Evolutionary conservation across 2,329 filamentous ascomycete genomes (phyloP).

Genomic region (Monosporascus sp.): DNA sequence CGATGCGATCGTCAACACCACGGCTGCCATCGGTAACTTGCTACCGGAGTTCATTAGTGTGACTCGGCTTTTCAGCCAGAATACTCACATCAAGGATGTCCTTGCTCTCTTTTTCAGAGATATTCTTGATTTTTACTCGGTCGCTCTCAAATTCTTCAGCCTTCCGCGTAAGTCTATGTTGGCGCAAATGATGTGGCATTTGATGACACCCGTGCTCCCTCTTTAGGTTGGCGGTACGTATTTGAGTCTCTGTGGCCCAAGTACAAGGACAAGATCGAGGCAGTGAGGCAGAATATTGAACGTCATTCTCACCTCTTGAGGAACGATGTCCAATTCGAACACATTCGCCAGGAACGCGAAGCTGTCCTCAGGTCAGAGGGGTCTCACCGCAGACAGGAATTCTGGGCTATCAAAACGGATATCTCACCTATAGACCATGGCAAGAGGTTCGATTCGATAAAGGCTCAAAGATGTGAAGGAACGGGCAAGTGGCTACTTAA

Average conservation of each 20-base stretch:
- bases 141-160: conserved; percentile 25
- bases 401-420: conserved; percentile 5
- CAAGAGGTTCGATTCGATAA: conserved; percentile 2
- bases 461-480: not conserved
- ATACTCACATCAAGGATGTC: conserved; percentile 18
- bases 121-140: conserved; percentile 30
- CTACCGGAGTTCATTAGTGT: conserved; percentile 22
- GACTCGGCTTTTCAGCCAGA: conserved; percentile 15
- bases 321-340: conserved; percentile 9
- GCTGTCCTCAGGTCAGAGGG: conserved; percentile 3
- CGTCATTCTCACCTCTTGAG: conserved; percentile 11
- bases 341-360: conserved; percentile 13
- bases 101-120: conserved; percentile 29
- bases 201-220: too few relatives aligned
- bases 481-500: conserved; percentile 1
- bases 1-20: conserved; percentile 18
- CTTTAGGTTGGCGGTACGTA: conserved; percentile 18
- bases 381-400: conserved; percentile 6
- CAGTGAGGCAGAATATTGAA: conserved; percentile 7
- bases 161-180: conserved; percentile 16
- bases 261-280: conserved; percentile 14
- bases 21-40: conserved; percentile 15
- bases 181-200: not conserved
- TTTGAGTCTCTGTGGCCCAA: conserved; percentile 27
- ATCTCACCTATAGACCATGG: conserved; percentile 10